Evolutionary conservation across 805 yeast species (phyloP).

Genomic region (Saturnispora sekii): DNA sequence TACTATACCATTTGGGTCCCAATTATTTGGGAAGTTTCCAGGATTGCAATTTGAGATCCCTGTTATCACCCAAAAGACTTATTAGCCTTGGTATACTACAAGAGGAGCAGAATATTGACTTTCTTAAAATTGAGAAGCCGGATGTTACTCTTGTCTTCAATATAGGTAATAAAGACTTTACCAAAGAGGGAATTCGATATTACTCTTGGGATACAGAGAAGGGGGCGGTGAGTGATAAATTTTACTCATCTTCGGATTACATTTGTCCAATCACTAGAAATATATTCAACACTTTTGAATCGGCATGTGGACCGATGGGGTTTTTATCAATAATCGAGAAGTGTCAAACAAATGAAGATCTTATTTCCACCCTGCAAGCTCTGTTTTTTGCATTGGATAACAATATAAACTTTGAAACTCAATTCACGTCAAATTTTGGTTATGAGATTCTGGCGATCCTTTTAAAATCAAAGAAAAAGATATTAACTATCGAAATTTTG

Average conservation of each 20-base stretch:
- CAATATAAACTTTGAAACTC: conserved; percentile 39
- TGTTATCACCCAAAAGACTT: conserved; percentile 10
- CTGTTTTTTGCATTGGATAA: conserved; percentile 36
- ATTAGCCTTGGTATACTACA: background rate
- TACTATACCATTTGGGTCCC: conserved; percentile 30
- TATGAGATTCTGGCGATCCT: conserved; percentile 49
- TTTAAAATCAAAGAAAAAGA: conserved; percentile 35
- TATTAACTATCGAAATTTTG: conserved; percentile 34
- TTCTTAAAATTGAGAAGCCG: background rate
- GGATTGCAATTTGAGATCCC: conserved; percentile 30
- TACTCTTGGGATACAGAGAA: background rate
- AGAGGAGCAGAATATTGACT: background rate
- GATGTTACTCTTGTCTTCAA: conserved; percentile 3
- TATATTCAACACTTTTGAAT: conserved; percentile 22
- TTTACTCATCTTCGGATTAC: background rate
- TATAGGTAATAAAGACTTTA: background rate
- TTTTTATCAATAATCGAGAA: conserved; percentile 37
- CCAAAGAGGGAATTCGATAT: background rate
- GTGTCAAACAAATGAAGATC: conserved; percentile 26
- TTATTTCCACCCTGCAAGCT: conserved; percentile 30
- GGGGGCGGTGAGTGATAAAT: background rate
- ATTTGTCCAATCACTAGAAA: background rate
- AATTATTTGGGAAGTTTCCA: conserved; percentile 40
- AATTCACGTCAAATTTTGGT: conserved; percentile 52
- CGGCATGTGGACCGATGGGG: conserved; percentile 44